These are phyloP conservation scores for Adiantum capillusveneris DNA, from an alignment of 75 land plant genomes.

Conservation along the genomic window DNA sequence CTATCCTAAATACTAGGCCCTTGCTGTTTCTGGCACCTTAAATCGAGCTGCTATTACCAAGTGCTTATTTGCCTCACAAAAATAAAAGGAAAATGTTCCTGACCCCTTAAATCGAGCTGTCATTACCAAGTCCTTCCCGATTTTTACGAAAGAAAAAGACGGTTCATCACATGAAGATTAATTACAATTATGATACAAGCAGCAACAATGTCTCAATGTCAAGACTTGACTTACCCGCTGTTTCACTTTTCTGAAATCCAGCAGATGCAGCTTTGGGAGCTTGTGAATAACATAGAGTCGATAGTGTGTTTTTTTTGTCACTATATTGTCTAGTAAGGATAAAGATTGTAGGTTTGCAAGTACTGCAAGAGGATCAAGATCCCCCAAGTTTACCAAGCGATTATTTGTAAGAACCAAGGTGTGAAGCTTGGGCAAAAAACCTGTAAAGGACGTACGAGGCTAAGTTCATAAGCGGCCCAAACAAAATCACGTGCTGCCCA, in stretches of 20 bases:
- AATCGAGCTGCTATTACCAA: no score
- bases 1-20: no score
- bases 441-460: conserved; percentile 38
- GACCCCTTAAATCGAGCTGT: no score
- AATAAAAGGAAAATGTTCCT: no score
- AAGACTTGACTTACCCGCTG: conserved; percentile 42
- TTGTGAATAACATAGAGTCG: conserved; percentile 86
- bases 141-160: no score
- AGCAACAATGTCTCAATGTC: no score
- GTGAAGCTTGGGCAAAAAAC: conserved; percentile 80
- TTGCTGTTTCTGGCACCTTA: no score
- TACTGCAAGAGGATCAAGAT: conserved; percentile 87
- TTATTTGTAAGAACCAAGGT: conserved; percentile 92
- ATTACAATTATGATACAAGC: no score
- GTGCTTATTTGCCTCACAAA: no score
- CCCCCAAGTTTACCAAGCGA: conserved; percentile 76
- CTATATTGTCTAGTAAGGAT: conserved; percentile 75
- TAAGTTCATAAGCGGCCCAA: neutral
- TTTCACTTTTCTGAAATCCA: conserved; percentile 95
- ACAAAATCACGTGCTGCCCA: no score
- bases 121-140: no score
- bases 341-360: conserved; percentile 73
- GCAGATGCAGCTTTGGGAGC: conserved; percentile 67
- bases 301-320: conserved; percentile 80
- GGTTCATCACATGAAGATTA: no score